Conservation (phyloP, 768 basidiomycete genomes). For the Boletus pseudopeckii region DNA sequence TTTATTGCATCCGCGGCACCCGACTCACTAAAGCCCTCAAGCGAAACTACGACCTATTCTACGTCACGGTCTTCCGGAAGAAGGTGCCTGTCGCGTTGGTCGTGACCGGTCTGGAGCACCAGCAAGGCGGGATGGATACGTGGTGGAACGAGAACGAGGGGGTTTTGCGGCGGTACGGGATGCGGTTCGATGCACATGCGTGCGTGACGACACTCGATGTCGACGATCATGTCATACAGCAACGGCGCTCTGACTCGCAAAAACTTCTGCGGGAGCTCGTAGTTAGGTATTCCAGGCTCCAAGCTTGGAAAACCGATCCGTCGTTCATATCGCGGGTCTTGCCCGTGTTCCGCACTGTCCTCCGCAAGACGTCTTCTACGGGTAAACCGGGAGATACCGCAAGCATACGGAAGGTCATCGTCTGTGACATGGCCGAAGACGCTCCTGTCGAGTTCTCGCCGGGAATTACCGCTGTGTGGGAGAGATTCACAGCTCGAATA, state of each 20-base stretch:
- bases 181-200: background rate
- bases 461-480: background rate
- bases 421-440: background rate
- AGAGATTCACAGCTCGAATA: background rate
- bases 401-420: background rate
- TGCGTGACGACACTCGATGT: background rate
- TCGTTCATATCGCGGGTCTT: background rate
- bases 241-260: background rate
- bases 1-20: background rate
- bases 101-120: conserved; percentile 25
- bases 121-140: background rate
- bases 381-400: background rate
- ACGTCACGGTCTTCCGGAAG: background rate
- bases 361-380: background rate
- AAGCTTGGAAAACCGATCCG: background rate
- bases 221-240: background rate
- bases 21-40: background rate
- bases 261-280: background rate
- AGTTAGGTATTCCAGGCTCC: background rate
- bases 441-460: background rate
- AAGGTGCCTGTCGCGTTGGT: conserved; percentile 10
- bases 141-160: background rate
- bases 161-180: background rate
- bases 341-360: background rate
- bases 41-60: background rate